Percentiles rank a stretch among this genome's conserved stretches.
Evolutionary conservation across 192 early-diverging fungal genomes (phyloP).

Genomic region (Podila epicladia): DNA sequence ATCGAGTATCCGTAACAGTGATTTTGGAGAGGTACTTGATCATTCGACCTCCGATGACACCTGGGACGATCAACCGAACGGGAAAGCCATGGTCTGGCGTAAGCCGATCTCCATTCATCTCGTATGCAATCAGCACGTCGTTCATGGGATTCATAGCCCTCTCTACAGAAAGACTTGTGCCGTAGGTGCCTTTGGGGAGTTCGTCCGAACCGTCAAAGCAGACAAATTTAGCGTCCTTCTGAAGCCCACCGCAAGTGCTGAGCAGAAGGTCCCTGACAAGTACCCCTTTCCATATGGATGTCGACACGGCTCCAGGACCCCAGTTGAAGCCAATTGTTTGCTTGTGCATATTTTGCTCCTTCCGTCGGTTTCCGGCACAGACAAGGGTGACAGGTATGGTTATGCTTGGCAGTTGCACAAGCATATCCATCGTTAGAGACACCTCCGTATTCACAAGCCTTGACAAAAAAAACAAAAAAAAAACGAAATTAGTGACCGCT

Average conservation of each 20-base stretch:
- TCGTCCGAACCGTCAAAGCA: constrained; percentile 68
- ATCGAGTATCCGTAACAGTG: constrained; percentile 64
- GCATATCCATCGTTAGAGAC: constrained; percentile 63
- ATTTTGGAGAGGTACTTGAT: constrained; percentile 86
- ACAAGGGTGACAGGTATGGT: constrained; percentile 66
- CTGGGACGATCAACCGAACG: constrained; percentile 87
- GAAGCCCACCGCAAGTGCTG: constrained; percentile 37
- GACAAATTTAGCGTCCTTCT: constrained; percentile 48
- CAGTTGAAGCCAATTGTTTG: constrained; percentile 72
- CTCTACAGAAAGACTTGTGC: constrained; percentile 75
- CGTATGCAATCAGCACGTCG: constrained; percentile 82
- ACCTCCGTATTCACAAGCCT: constrained; percentile 57
- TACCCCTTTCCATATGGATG: constrained; percentile 69
- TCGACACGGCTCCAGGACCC: constrained; percentile 66
- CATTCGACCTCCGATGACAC: constrained; percentile 87
- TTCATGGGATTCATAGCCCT: constrained; percentile 71
- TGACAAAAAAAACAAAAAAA: constrained; percentile 2
- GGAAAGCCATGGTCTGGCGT: constrained; percentile 90
- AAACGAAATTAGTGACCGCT: neutral
- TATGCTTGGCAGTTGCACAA: constrained; percentile 51
- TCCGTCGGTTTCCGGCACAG: constrained; percentile 75
- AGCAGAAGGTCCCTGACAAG: constrained; percentile 60
- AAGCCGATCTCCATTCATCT: constrained; percentile 80
- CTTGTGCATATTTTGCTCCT: constrained; percentile 75
- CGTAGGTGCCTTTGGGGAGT: constrained; percentile 75